A percentile compares a stretch with the other conserved stretches of the same genome.
Evolutionary conservation across 2,329 filamentous ascomycete genomes (phyloP).

Genomic region (Gremmenia infestans): DNA sequence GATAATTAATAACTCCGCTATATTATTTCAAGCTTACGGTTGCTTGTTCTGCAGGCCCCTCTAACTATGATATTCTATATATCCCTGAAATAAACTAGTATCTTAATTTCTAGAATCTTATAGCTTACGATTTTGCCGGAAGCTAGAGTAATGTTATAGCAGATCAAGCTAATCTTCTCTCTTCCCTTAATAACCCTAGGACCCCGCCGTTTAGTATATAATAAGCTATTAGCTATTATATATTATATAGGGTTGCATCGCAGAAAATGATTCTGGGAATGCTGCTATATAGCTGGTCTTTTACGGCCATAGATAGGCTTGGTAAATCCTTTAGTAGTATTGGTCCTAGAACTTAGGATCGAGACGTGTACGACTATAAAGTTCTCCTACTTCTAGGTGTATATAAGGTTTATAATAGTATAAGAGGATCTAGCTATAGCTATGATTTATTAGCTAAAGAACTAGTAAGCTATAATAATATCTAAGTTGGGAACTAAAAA

Average conservation of each 20-base stretch:
- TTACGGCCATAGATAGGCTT: constrained; percentile 57
- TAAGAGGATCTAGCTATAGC: constrained; percentile 62
- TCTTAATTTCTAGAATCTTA: constrained; percentile 55
- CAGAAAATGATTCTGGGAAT: constrained; percentile 70
- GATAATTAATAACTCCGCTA: constrained; percentile 39
- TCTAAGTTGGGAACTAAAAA: constrained; percentile 31
- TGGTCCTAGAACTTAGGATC: constrained; percentile 65
- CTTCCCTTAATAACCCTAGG: constrained; percentile 44
- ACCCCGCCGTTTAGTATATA: constrained; percentile 66
- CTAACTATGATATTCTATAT: constrained; percentile 43
- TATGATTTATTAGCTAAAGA: constrained; percentile 55
- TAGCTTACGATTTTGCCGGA: constrained; percentile 56
- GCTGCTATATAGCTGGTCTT: constrained; percentile 73
- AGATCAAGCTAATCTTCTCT: constrained; percentile 67
- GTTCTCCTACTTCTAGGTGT: constrained; percentile 58
- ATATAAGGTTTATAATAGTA: constrained; percentile 50
- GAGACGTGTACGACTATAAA: constrained; percentile 76
- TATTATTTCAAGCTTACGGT: constrained; percentile 50
- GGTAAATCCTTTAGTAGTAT: constrained; percentile 58
- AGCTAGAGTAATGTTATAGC: constrained; percentile 24
- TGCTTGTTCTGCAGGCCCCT: constrained; percentile 44
- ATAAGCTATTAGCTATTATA: constrained; percentile 59
- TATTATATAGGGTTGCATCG: constrained; percentile 52
- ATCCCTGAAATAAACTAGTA: constrained; percentile 41
- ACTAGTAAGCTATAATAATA: constrained; percentile 64